Percentiles rank a stretch among this genome's conserved stretches.
Evolutionary conservation across 2,329 filamentous ascomycete genomes (phyloP).

Genomic region (Chaetomium sp.): DNA sequence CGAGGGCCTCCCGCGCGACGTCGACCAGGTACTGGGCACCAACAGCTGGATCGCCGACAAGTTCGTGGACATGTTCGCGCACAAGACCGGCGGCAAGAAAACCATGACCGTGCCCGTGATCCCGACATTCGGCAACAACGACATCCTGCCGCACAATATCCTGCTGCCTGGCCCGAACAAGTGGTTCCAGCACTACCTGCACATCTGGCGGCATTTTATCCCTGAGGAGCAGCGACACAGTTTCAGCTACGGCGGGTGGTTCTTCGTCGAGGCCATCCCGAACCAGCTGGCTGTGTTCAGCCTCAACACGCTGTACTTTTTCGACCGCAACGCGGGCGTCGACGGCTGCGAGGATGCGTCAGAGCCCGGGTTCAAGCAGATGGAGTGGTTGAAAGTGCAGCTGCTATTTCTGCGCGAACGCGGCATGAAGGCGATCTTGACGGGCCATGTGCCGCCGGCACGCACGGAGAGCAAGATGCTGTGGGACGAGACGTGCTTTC

Average conservation of each 20-base stretch:
- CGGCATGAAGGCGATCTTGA: constrained; percentile 89
- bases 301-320: constrained; percentile 95
- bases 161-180: constrained; percentile 77
- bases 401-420: constrained; percentile 74
- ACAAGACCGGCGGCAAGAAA: constrained; percentile 40
- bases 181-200: constrained; percentile 71
- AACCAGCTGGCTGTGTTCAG: constrained; percentile 82
- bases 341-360: constrained; percentile 75
- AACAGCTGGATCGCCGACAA: constrained; percentile 72
- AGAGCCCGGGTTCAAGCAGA: constrained; percentile 87
- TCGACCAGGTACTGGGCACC: constrained; percentile 66
- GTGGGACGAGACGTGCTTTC: constrained; percentile 98
- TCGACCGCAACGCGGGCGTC: constrained; percentile 84
- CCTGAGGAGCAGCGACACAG: constrained; percentile 87
- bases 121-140: constrained; percentile 93
- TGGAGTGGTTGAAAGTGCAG: constrained; percentile 93
- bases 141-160: constrained; percentile 95
- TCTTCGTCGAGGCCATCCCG: constrained; percentile 85
- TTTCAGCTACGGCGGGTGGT: constrained; percentile 92
- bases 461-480: constrained; percentile 75
- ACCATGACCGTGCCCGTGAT: constrained; percentile 71
- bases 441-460: constrained; percentile 89
- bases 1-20: constrained; percentile 67
- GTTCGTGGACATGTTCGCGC: constrained; percentile 65
- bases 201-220: constrained; percentile 81